Evolutionary conservation across 495 filamentous ascomycete species (phyloP).

Genomic region (Letharia columbiana): DNA sequence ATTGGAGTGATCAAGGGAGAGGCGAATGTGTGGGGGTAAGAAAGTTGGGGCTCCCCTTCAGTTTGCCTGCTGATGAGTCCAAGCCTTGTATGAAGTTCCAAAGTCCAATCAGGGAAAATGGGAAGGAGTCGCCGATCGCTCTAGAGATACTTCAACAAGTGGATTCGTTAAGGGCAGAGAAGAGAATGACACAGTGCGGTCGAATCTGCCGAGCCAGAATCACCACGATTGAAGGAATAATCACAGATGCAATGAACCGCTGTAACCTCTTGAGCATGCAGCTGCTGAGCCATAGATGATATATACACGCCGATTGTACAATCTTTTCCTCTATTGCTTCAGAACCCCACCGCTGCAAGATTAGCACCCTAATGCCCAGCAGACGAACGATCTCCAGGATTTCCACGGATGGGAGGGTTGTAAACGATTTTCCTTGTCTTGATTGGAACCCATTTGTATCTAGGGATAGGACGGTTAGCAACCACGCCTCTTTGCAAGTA

Average conservation of each 20-base stretch:
- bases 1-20: neutral
- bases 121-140: neutral
- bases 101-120: neutral
- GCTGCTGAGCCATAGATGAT: neutral
- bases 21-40: neutral
- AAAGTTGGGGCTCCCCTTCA: neutral
- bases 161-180: neutral
- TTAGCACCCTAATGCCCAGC: neutral
- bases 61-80: neutral
- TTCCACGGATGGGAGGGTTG: constrained; percentile 51
- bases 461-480: constrained; percentile 22
- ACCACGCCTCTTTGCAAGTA: neutral
- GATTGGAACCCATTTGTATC: constrained; percentile 93
- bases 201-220: neutral
- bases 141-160: neutral
- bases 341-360: neutral
- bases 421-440: constrained; percentile 93
- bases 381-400: neutral
- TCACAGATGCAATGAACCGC: neutral
- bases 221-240: neutral
- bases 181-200: neutral
- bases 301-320: constrained; percentile 13
- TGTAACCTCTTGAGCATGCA: neutral
- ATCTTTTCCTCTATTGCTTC: neutral
- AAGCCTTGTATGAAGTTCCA: neutral